Evolutionary conservation across 352 stramenopile genomes (phyloP), one percentile per base, ranked within the genome.

Genomic region (Aphanomyces stellatus): DNA sequence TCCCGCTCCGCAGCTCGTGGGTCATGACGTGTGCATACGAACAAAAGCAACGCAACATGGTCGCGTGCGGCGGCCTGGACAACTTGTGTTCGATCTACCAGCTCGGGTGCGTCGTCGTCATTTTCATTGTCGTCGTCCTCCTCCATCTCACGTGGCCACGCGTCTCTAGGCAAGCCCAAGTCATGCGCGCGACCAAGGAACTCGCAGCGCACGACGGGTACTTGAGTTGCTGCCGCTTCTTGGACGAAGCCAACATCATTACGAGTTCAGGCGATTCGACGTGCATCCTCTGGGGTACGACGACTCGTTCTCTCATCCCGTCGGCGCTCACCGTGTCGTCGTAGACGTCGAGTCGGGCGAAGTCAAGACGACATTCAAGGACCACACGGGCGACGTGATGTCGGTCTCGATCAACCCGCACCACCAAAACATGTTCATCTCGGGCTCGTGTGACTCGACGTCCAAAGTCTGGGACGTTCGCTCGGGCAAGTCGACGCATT

Each of bases 21-120:
- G 97, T 99, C 64, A 99, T 99, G 97, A 98, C 96, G 7, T 99
- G 97, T 69, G 96, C 96, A 4, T 99, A 99, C 71, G 97, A 99
- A 82, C 96, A 98, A 73, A 93, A 93, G 49, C 91, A 97, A 69
- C 90, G 95, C 64, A 96, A 98, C 72, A 91, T 99, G 77, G 94
- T 99, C 40, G 97, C 97, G 0, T 99, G 96, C 74, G 97, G 97
- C 48, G 97, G 97, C 11, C 81, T 99, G 6, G 97, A 99, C 78
- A 99, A 99, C 80, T 77, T 99, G 49, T 99, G 97, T 80, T 99
- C 96, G n/a, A 98, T 99, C 70, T 99, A 99, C 76, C 93, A 98
- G 71, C 77, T 99, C 8, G 90, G 81, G 41, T 65, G 56, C 22
- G 53, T 17, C n/a, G 5, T 28, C n/a, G 49, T 28, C 37, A 46